A percentile compares a stretch with the other conserved stretches of the same genome.
Conservation (phyloP, 1,284 basidiomycete species). For the Sporisorium graminicola region DNA sequence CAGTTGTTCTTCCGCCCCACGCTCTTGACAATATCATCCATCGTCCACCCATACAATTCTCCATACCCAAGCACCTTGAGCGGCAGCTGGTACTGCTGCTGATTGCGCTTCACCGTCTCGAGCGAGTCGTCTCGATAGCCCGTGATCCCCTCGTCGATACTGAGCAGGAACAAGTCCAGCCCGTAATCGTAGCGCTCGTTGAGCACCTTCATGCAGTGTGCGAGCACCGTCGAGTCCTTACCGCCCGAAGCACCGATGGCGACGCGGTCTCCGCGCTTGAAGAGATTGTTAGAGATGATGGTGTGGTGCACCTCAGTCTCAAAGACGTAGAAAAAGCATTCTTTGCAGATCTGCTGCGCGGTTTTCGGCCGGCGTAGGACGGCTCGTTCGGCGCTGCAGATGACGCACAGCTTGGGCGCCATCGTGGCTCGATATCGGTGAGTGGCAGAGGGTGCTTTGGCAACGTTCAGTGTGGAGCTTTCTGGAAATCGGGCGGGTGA, state of each 20-base stretch:
- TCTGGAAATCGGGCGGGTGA: no score
- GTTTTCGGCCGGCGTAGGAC: slow-evolving; percentile 97
- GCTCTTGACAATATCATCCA: slow-evolving; percentile 94
- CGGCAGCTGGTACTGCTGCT: slow-evolving; percentile 92
- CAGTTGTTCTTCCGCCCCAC: slow-evolving; percentile 99
- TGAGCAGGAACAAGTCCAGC: slow-evolving; percentile 89
- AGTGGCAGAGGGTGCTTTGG: no score
- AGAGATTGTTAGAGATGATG: slow-evolving; percentile 78
- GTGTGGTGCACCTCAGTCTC: slow-evolving; percentile 99
- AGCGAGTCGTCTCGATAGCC: slow-evolving; percentile 98
- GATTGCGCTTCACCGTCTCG: slow-evolving; percentile 98
- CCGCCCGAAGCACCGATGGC: slow-evolving; percentile 98
- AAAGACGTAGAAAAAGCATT: slow-evolving; percentile 96
- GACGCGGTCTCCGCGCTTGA: slow-evolving; percentile 90
- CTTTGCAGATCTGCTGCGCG: slow-evolving; percentile 93
- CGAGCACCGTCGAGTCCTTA: slow-evolving; percentile 98
- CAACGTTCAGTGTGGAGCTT: no score
- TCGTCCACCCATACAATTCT: slow-evolving; percentile 98
- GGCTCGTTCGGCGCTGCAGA: slow-evolving; percentile 82
- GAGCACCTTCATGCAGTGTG: slow-evolving; percentile 93
- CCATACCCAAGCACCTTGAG: slow-evolving; percentile 96
- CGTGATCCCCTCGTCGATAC: slow-evolving; percentile 98
- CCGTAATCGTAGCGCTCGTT: slow-evolving; percentile 95
- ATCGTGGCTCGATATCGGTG: slow-evolving; percentile 9
- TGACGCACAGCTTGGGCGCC: slow-evolving; percentile 73